phyloP scores from a whole-genome alignment of 176 grass and related monocot species.

The Secale cereale region DNA sequence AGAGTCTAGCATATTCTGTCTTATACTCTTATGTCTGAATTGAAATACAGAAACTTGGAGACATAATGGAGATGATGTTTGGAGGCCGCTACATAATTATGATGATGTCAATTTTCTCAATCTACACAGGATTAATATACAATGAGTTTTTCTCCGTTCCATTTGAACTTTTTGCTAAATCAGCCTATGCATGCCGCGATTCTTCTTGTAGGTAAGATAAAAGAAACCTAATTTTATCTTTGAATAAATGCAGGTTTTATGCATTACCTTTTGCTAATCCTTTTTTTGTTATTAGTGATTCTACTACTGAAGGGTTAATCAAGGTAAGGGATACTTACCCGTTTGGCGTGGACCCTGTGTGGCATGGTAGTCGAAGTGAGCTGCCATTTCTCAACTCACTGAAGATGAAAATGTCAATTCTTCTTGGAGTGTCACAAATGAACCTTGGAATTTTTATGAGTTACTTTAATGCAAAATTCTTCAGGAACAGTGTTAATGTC shows the following conservation, averaged over 20 bases:
- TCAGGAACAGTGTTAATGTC: constrained; percentile 69
- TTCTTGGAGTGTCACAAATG: constrained; percentile 96
- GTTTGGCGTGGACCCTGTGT: constrained; percentile 90
- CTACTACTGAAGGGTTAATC: constrained; percentile 58
- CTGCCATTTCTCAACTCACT: constrained; percentile 89
- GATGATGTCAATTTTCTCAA: constrained; percentile 95
- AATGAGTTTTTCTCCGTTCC: constrained; percentile 99
- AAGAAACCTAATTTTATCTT: neutral
- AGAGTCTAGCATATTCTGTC: neutral
- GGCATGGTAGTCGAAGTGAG: constrained; percentile 85
- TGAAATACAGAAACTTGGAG: constrained; percentile 72
- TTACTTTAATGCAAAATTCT: constrained; percentile 93
- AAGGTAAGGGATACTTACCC: constrained; percentile 72
- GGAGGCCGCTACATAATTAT: constrained; percentile 93
- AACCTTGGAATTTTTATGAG: constrained; percentile 91
- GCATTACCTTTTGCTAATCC: constrained; percentile 19
- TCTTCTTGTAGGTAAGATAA: constrained; percentile 73
- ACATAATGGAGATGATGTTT: constrained; percentile 99
- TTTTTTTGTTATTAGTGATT: constrained; percentile 50
- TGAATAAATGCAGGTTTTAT: neutral
- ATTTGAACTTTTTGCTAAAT: constrained; percentile 90
- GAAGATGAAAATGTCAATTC: constrained; percentile 99
- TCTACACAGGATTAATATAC: constrained; percentile 93
- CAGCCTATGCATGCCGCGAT: constrained; percentile 82
- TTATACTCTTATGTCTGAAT: constrained; percentile 30